Percentiles rank a stretch among this genome's conserved stretches.
Conservation (phyloP, 2,329 filamentous ascomycete genomes). For the Cladophialophora bantiana region DNA sequence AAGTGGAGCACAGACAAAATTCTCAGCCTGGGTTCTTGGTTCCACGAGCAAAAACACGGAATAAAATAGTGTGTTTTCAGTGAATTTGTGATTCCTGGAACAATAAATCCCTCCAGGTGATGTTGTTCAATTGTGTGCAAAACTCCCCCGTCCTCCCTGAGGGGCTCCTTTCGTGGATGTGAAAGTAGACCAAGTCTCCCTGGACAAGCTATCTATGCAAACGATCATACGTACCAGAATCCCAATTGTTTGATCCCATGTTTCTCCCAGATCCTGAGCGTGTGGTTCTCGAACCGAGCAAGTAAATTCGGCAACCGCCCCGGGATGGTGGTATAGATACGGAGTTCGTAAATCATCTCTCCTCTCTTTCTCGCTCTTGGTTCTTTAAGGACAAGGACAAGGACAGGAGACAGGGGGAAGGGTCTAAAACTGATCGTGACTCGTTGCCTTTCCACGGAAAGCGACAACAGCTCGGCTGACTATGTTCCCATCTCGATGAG, state of each 20-base stretch:
- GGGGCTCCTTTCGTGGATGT: no score
- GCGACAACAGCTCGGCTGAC: background rate
- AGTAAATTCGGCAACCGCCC: constrained; percentile 26
- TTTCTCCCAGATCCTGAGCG: constrained; percentile 26
- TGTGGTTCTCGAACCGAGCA: constrained; percentile 28
- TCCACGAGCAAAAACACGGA: no score
- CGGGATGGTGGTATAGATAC: constrained; percentile 22
- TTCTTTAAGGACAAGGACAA: no score
- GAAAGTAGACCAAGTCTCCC: no score
- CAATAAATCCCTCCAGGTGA: background rate
- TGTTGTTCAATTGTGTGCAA: no score
- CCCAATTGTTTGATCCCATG: constrained; percentile 28
- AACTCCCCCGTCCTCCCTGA: no score
- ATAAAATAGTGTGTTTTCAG: no score
- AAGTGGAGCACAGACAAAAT: no score
- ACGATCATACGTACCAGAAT: constrained; percentile 64
- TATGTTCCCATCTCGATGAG: background rate
- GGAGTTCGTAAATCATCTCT: constrained; percentile 26
- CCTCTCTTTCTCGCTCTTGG: background rate
- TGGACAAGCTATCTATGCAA: no score
- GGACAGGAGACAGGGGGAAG: no score
- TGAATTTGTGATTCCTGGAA: background rate
- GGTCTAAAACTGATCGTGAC: background rate
- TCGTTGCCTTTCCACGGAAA: background rate
- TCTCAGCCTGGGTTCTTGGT: no score